A percentile compares a stretch with the other conserved stretches of the same genome.
Evolutionary conservation across 2,329 filamentous ascomycete genomes (phyloP).

Genomic region (Thielaviopsis ethacetica): DNA sequence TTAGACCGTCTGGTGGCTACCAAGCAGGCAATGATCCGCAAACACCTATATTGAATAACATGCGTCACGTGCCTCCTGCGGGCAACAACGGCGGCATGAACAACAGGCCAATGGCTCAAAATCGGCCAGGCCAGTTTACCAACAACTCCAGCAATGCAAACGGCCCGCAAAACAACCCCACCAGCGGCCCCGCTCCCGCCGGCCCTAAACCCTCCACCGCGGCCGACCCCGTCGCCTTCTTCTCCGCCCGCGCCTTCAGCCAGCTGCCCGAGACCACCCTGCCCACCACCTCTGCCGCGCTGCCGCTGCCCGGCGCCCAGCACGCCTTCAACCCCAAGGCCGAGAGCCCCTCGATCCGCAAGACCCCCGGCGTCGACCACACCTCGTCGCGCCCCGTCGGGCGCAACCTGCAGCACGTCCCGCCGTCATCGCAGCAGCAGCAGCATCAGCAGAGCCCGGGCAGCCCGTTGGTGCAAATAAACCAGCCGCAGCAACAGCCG

Average conservation of each 20-base stretch:
- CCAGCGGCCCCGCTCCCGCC: conserved; percentile 13
- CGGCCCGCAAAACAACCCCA: conserved; percentile 8
- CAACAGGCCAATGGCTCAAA: background rate
- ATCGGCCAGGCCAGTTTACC: background rate
- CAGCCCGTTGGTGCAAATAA: conserved; percentile 12
- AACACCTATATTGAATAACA: background rate
- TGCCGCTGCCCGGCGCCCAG: conserved; percentile 26
- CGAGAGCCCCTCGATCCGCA: conserved; percentile 72
- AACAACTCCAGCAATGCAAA: background rate
- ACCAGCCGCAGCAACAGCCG: conserved; percentile 15
- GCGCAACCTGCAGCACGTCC: conserved; percentile 36
- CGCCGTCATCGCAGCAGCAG: conserved; percentile 20
- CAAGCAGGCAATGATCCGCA: conserved; percentile 1
- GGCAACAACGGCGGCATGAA: background rate
- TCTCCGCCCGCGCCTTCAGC: conserved; percentile 51
- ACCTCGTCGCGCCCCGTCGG: conserved; percentile 57
- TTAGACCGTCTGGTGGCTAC: conserved; percentile 1
- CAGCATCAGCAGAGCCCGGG: conserved; percentile 10
- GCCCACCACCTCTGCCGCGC: conserved; percentile 25
- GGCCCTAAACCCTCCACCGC: conserved; percentile 14
- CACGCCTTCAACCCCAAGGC: conserved; percentile 56
- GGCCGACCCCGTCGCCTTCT: conserved; percentile 42
- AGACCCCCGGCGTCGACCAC: conserved; percentile 78
- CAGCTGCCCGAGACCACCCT: conserved; percentile 30
- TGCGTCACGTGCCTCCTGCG: background rate